Base-by-base conservation (phyloP, 306 rosid species). In the Castanospermum australe region DNA sequence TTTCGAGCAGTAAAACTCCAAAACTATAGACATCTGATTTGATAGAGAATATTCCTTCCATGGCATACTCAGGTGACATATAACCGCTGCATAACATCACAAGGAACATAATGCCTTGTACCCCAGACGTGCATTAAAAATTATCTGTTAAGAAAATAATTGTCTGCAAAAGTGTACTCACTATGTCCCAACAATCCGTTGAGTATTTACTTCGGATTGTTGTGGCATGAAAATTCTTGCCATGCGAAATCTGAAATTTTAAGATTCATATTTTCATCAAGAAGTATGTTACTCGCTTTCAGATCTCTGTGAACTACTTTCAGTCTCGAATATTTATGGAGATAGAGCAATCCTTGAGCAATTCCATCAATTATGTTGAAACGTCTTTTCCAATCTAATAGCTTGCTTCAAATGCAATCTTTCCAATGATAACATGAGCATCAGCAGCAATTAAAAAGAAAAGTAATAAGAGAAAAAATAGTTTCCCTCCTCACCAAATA, bases 1-100 rank as follows among this genome's bases (percentile, higher is more conserved):
- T 79, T 60, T 73, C 84, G n/a, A 80, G 79, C 47, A 65, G 17
- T 17, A 80, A 10, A 14, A 80, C 79, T 1, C 75, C 69, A 65
- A 80, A 80, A 42, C 75, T 15, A 22, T 50, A 80, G 22, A 54
- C 62, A 32, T 80, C 62, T 0, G 54, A 73, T 54, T 80, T 80
- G n/a, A 33, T 2, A 0, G 84, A 80, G 30, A 80, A 56, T 54
- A 65, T 20, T 32, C 84, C 80, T 22, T 55, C 61, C 42, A 80
- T 80, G 14, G 68, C 77, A 55, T 72, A 52, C 25, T 76, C 80
- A 0, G 73, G 73, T 4, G 73, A 21, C 79, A 79, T 79, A 9
- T 59, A 42, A 13, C 79, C 78, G 6, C 73, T 79, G 30, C 30
- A 70, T 1, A 28, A 70, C 13, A 8, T 6, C 0, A 14, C 5